Conservation (phyloP, 2,329 filamentous ascomycete genomes). For the Colletotrichum graminicola region DNA sequence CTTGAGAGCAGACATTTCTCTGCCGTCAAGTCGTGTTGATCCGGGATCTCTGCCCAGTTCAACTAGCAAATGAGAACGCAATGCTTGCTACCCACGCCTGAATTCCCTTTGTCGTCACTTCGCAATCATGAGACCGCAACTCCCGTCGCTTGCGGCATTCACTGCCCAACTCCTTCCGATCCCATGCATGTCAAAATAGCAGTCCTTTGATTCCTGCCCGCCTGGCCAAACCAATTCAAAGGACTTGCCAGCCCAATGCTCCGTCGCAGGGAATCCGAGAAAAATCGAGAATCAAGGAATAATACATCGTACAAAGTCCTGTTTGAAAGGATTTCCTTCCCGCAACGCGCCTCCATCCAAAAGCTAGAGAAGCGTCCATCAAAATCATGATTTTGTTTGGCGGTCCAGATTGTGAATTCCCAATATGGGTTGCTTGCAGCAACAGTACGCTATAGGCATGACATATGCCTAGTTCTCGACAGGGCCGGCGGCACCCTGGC, state of each 20-base stretch:
- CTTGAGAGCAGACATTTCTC: not conserved
- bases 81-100: slow-evolving; percentile 36
- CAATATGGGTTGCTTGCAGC: not conserved
- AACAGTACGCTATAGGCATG: too few relatives aligned
- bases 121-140: slow-evolving; percentile 37
- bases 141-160: slow-evolving; percentile 29
- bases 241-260: slow-evolving; percentile 36
- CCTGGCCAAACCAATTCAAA: slow-evolving; percentile 27
- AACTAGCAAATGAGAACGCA: slow-evolving; percentile 30
- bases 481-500: slow-evolving; percentile 18
- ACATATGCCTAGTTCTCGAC: slow-evolving; percentile 30
- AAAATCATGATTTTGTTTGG: slow-evolving; percentile 15
- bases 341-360: slow-evolving; percentile 14
- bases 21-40: slow-evolving; percentile 4
- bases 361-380: slow-evolving; percentile 20
- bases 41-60: not conserved
- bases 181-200: slow-evolving; percentile 41
- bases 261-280: slow-evolving; percentile 38
- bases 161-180: slow-evolving; percentile 42
- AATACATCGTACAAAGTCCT: slow-evolving; percentile 39
- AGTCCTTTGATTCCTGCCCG: slow-evolving; percentile 40
- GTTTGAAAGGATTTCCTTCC: slow-evolving; percentile 24
- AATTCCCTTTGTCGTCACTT: slow-evolving; percentile 31
- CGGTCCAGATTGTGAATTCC: not conserved
- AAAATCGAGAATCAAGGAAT: slow-evolving; percentile 36